phyloP scores from a whole-genome alignment of 192 early-diverging fungal species.

The Coemansia sp. region DNA sequence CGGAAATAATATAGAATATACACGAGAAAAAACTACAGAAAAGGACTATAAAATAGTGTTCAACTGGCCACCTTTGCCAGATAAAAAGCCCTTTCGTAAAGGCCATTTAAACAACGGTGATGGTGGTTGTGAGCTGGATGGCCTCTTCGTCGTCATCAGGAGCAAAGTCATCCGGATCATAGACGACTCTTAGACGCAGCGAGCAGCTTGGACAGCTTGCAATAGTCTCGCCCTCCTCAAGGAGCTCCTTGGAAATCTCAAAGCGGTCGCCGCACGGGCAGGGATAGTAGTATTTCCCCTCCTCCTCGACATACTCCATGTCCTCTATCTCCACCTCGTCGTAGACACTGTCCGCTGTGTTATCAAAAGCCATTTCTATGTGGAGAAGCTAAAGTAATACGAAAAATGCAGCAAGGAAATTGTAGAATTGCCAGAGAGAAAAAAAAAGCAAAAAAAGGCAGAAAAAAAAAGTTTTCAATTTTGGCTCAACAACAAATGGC shows the following conservation, averaged over 20 bases:
- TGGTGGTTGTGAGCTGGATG: slow-evolving; percentile 22
- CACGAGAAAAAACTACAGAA: no score
- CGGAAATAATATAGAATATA: no score
- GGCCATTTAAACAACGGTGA: slow-evolving; percentile 17
- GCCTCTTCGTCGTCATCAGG: slow-evolving; percentile 27
- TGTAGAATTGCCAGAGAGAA: not conserved
- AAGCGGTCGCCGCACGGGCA: slow-evolving; percentile 98
- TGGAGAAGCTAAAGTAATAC: not conserved
- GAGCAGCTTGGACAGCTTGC: slow-evolving; percentile 93
- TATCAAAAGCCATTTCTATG: not conserved
- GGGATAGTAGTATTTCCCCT: slow-evolving; percentile 82
- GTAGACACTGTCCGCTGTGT: slow-evolving; percentile 28
- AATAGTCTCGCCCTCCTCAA: slow-evolving; percentile 82
- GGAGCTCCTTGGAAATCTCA: slow-evolving; percentile 77
- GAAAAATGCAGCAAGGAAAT: not conserved
- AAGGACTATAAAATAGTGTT: no score
- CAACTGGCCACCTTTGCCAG: no score
- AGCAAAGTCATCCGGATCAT: slow-evolving; percentile 66
- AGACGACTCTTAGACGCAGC: slow-evolving; percentile 87
- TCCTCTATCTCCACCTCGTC: slow-evolving; percentile 83
- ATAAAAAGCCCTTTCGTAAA: not conserved
- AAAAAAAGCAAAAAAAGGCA: not conserved
- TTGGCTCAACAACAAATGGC: no score
- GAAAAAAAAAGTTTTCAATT: no score
- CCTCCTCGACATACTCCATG: slow-evolving; percentile 90